A percentile compares a stretch with the other conserved stretches of the same genome.
phyloP scores from a whole-genome alignment of 2,329 filamentous ascomycete genomes.

The Bimuria novae-zelandiae region DNA sequence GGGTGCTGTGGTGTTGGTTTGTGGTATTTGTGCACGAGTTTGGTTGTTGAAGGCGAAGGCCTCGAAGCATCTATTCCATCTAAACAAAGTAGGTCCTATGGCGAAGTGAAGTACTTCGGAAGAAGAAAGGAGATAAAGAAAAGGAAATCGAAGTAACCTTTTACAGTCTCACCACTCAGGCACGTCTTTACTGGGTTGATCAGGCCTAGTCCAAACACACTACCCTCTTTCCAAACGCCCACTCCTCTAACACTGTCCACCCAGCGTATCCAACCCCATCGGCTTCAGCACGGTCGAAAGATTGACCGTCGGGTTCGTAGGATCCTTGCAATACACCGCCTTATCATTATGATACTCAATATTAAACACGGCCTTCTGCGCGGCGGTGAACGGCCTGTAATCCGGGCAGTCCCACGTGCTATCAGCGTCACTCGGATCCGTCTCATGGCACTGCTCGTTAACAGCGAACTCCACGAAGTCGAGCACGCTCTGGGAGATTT shows the following conservation, averaged over 20 bases:
- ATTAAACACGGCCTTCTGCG: constrained; percentile 70
- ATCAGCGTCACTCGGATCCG: constrained; percentile 43
- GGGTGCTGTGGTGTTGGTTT: no score
- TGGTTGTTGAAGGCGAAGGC: no score
- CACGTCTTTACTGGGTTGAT: neutral
- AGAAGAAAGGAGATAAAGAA: neutral
- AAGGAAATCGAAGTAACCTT: neutral
- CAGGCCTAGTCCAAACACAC: neutral
- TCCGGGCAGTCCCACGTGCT: constrained; percentile 22
- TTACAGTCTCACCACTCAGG: neutral
- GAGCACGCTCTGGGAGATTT: constrained; percentile 53
- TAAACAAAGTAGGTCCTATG: no score
- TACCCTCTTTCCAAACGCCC: neutral
- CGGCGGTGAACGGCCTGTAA: constrained; percentile 61
- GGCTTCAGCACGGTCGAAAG: constrained; percentile 23
- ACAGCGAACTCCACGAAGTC: constrained; percentile 65
- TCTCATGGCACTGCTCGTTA: constrained; percentile 68
- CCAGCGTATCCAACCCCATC: constrained; percentile 19
- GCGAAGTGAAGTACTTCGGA: no score
- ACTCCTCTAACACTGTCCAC: constrained; percentile 12
- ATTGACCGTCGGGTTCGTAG: constrained; percentile 18
- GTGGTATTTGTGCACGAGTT: no score
- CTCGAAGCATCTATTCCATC: no score
- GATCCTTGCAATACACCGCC: constrained; percentile 53
- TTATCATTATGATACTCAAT: constrained; percentile 54